Evolutionary conservation across 371 early-diverging fungal species (phyloP).

Genomic region (Rhizomucor pusillus): DNA sequence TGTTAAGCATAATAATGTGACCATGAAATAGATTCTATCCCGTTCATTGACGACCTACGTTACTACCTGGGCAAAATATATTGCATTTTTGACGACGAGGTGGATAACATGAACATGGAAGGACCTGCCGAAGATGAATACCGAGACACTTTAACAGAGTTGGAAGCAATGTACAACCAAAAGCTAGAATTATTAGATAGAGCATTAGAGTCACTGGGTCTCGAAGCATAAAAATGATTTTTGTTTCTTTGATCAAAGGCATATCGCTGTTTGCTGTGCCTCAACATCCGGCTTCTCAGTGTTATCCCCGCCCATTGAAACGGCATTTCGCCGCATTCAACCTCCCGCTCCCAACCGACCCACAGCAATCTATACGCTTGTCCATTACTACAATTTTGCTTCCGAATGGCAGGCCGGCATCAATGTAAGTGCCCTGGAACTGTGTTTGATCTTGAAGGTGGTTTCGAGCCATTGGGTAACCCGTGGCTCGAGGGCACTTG

Average conservation of each 20-base stretch:
- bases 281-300: too few species aligned
- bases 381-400: too few species aligned
- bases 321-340: too few species aligned
- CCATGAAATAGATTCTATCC: slow-evolving; percentile 33
- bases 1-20: not conserved
- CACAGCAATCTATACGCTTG: too few species aligned
- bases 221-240: slow-evolving; percentile 26
- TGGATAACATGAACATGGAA: slow-evolving; percentile 15
- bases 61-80: slow-evolving; percentile 36
- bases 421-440: slow-evolving; percentile 14
- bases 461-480: not conserved
- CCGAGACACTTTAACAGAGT: slow-evolving; percentile 31
- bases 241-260: too few species aligned
- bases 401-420: slow-evolving; percentile 23
- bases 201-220: slow-evolving; percentile 27
- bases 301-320: too few species aligned
- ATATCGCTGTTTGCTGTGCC: too few species aligned
- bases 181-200: slow-evolving; percentile 27
- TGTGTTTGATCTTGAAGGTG: not conserved
- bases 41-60: slow-evolving; percentile 36
- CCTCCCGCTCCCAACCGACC: too few species aligned
- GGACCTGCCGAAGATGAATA: slow-evolving; percentile 25
- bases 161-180: slow-evolving; percentile 27
- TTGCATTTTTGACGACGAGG: slow-evolving; percentile 25
- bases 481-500: not conserved